phyloP scores from a whole-genome alignment of 306 rosid genomes.

The Quercus wislizeni region DNA sequence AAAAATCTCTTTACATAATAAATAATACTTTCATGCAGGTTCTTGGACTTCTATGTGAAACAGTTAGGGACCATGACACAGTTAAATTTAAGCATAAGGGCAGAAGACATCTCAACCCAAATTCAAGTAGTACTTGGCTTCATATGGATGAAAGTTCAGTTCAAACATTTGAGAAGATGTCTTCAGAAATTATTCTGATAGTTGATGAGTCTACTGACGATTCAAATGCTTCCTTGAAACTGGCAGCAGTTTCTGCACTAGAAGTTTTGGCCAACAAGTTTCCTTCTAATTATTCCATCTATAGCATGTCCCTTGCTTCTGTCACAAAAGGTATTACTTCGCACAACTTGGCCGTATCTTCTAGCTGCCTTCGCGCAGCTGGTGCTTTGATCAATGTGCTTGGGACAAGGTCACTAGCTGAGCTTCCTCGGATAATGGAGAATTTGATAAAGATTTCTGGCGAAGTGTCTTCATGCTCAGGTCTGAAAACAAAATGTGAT shows the following conservation, averaged over 20 bases:
- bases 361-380: constrained; percentile 72
- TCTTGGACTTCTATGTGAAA: constrained; percentile 74
- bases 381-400: constrained; percentile 74
- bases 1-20: neutral
- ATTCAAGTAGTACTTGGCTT: constrained; percentile 43
- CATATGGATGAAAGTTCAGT: constrained; percentile 52
- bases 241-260: constrained; percentile 80
- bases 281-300: constrained; percentile 55
- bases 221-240: constrained; percentile 56
- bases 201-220: constrained; percentile 49
- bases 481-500: constrained; percentile 25
- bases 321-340: constrained; percentile 49
- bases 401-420: constrained; percentile 74
- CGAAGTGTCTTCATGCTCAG: constrained; percentile 32
- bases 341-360: constrained; percentile 43
- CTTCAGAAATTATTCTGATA: constrained; percentile 52
- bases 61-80: constrained; percentile 43
- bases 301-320: constrained; percentile 54
- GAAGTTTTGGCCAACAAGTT: constrained; percentile 67
- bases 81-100: constrained; percentile 37
- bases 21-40: constrained; percentile 55
- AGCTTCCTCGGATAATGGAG: constrained; percentile 78
- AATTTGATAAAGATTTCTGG: constrained; percentile 53
- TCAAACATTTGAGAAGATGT: constrained; percentile 48
- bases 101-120: constrained; percentile 35